These are phyloP conservation scores for Exophiala sp. DNA, from an alignment of 2,329 filamentous ascomycete genomes.

Conservation along the genomic window DNA sequence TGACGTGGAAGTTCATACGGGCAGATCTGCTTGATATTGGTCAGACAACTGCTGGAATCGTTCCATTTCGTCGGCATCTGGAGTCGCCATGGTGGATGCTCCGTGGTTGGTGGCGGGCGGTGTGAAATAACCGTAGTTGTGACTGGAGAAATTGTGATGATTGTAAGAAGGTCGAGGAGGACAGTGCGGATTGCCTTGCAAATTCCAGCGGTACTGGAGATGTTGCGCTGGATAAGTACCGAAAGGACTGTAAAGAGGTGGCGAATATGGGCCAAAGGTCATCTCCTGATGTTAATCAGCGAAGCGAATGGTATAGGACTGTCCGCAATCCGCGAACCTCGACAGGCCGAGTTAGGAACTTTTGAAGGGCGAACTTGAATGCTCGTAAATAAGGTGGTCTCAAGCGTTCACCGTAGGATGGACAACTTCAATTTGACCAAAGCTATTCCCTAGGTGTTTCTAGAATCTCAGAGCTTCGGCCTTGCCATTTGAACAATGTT, in stretches of 20 bases:
- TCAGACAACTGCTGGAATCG: slow-evolving; percentile 58
- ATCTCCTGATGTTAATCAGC: slow-evolving; percentile 12
- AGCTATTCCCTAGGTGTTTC: too few species aligned
- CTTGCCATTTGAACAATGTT: neutral
- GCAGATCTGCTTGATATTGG: slow-evolving; percentile 53
- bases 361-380: neutral
- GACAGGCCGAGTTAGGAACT: neutral
- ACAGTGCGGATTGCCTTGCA: slow-evolving; percentile 32
- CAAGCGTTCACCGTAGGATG: neutral
- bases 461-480: too few species aligned
- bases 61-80: slow-evolving; percentile 51
- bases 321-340: neutral
- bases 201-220: slow-evolving; percentile 30
- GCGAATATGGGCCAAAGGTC: slow-evolving; percentile 13
- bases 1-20: slow-evolving; percentile 39
- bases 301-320: neutral
- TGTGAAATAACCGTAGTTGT: slow-evolving; percentile 27
- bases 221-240: slow-evolving; percentile 2
- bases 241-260: slow-evolving; percentile 11
- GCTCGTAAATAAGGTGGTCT: neutral
- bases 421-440: neutral
- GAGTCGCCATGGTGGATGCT: slow-evolving; percentile 35
- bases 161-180: slow-evolving; percentile 33
- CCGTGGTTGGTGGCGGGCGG: slow-evolving; percentile 22
- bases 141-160: slow-evolving; percentile 18